phyloP scores from a whole-genome alignment of 305 asterid species.

The Solanum hybrid region DNA sequence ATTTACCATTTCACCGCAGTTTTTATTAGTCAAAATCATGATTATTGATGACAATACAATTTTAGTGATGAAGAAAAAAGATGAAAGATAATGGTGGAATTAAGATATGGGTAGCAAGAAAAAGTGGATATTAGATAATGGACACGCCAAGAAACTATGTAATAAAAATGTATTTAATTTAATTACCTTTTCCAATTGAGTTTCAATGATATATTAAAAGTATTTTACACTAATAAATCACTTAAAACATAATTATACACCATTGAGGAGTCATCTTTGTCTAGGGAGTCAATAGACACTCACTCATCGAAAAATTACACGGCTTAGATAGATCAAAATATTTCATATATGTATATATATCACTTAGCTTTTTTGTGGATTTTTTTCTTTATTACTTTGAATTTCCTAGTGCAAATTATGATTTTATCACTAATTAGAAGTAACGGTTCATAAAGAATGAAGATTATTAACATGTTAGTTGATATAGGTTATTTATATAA shows the following conservation, averaged over 20 bases:
- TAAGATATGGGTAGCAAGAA: slow-evolving; percentile 12
- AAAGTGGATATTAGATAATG: slow-evolving; percentile 36
- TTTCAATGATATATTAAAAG: not conserved
- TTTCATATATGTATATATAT: not conserved
- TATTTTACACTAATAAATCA: not conserved
- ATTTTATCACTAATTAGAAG: not conserved
- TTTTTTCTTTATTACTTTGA: not conserved
- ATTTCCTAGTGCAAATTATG: not conserved
- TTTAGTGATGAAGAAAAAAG: slow-evolving; percentile 7
- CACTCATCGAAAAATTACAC: not conserved
- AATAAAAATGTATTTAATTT: not conserved
- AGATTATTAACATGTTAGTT: not conserved
- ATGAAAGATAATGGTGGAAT: not conserved
- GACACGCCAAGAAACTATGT: slow-evolving; percentile 44
- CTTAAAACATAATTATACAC: not conserved
- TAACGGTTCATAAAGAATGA: not conserved
- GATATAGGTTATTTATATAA: not conserved
- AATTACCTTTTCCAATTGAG: not conserved
- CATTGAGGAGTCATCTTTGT: not conserved
- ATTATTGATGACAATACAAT: slow-evolving; percentile 6
- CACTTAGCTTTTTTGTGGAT: rapidly evolving
- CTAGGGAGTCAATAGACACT: not conserved
- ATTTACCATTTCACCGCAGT: not conserved
- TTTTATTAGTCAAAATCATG: not conserved
- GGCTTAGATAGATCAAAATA: not conserved